Evolutionary conservation across 305 asterid genomes (phyloP), one percentile per base, ranked within the genome.

Genomic region (Fraxinus sp.): DNA sequence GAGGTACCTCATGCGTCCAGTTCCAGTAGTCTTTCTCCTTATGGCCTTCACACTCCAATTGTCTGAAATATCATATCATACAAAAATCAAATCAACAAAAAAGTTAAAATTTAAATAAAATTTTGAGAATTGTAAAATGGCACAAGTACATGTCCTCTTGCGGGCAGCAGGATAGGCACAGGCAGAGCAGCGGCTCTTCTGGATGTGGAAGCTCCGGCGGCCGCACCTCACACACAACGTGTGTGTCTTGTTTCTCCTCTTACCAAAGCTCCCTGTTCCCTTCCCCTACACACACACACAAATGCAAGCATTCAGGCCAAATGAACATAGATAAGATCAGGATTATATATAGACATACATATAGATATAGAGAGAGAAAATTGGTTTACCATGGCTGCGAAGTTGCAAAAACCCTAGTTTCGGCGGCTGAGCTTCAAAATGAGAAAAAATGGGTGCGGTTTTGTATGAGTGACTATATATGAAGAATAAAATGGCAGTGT

Each of bases 21-120:
- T 94, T 33, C 98, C 99, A 1, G 99, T 93, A 4, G 98, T 95
- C 98, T 95, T 95, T 82, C 98, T 76, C 76, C 98, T 91, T 77
- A 95, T 93, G 7, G 98, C 99, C 93, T 95, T 95, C 74, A 88
- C 97, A 79, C 98, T 95, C 99, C 99, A 95, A 90, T 95, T 95
- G 74, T 95, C 98, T 95, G 86, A 68, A 64, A 28, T 5, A 44
- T 14, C 13, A 80, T 5, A 71, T 55, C 1, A 39, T 1, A 77
- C 1, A 59, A 18, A 10, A 81, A 10, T 41, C n/a, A 32, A 46
- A 9, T 80, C 18, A 71, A 84, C 49, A 75, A 57, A 5, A 10
- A 78, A 35, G 0, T 82, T 3, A 79, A 18, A 22, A 0, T 18
- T 2, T 16, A 0, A 2, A 5, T 26, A 26, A 35, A 35, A 35